Conservation (phyloP, 2,329 filamentous ascomycete genomes). For the Fusarium sp. region DNA sequence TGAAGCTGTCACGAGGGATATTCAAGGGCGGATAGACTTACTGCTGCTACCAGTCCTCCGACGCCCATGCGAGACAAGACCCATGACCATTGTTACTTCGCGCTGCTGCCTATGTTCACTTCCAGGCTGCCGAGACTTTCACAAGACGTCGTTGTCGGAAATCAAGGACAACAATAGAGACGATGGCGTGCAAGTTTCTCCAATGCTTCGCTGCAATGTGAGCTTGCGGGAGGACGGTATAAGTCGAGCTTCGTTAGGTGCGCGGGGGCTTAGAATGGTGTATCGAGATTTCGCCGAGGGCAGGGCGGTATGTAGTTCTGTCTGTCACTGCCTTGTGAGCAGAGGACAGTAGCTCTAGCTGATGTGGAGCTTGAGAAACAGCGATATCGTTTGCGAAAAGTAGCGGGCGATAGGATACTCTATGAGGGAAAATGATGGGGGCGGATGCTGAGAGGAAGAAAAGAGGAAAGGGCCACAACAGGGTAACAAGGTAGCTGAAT, state of each 20-base stretch:
- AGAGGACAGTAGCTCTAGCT: conserved; percentile 2
- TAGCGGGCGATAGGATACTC: neutral
- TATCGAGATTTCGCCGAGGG: conserved; percentile 15
- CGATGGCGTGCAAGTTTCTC: neutral
- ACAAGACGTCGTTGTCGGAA: conserved; percentile 1
- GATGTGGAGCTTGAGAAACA: conserved; percentile 15
- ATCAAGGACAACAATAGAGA: neutral
- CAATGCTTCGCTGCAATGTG: conserved; percentile 3
- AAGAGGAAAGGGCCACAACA: neutral
- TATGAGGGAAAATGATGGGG: neutral
- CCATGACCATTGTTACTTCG: conserved; percentile 45
- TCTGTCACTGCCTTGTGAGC: neutral
- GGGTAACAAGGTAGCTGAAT: conserved; percentile 1
- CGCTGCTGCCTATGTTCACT: conserved; percentile 22
- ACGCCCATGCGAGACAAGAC: conserved; percentile 46
- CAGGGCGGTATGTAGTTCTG: conserved; percentile 1
- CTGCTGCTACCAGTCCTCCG: conserved; percentile 45
- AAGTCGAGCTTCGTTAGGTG: conserved; percentile 29
- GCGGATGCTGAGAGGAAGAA: conserved; percentile 14
- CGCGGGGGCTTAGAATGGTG: conserved; percentile 22
- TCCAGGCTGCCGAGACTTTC: conserved; percentile 6
- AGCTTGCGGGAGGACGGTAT: neutral
- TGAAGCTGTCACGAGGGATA: conserved; percentile 4
- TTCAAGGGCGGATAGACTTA: conserved; percentile 28
- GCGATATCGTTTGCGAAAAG: conserved; percentile 13